Evolutionary conservation across 139 green algal genomes (phyloP).

Genomic region (Picochlorum sp.): DNA sequence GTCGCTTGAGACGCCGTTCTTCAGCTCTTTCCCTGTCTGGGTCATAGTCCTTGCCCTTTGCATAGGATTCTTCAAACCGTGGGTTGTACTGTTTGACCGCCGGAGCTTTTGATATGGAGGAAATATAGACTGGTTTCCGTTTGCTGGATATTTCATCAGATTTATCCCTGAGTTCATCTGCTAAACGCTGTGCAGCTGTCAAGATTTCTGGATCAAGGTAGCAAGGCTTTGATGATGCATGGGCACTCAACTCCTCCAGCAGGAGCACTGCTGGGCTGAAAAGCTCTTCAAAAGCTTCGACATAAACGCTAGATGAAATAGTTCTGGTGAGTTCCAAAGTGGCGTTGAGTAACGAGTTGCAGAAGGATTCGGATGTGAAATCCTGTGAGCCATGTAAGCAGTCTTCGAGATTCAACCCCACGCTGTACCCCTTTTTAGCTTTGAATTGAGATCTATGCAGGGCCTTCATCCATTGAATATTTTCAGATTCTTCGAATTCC

Average conservation of each 20-base stretch:
- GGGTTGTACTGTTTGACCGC: constrained; percentile 63
- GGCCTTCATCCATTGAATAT: neutral
- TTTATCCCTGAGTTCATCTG: neutral
- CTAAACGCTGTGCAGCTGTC: neutral
- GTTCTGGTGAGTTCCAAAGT: too few relatives aligned
- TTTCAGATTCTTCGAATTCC: neutral
- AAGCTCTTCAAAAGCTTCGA: too few relatives aligned
- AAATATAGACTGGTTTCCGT: constrained; percentile 18
- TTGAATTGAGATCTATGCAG: constrained; percentile 9
- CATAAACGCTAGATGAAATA: too few relatives aligned
- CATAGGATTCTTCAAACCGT: constrained; percentile 80
- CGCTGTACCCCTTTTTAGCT: neutral
- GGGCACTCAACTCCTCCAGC: constrained; percentile 20
- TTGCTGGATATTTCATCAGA: neutral
- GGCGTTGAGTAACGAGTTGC: too few relatives aligned
- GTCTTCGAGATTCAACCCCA: constrained; percentile 1
- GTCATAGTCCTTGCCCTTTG: constrained; percentile 64
- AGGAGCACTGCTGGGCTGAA: constrained; percentile 14
- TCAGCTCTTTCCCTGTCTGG: constrained; percentile 63
- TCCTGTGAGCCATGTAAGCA: too few relatives aligned
- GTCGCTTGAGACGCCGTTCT: constrained; percentile 48
- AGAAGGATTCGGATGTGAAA: too few relatives aligned
- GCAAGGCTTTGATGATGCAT: constrained; percentile 3
- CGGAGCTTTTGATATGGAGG: constrained; percentile 26
- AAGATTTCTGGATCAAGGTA: constrained; percentile 18